Evolutionary conservation across 768 basidiomycete species (phyloP), one percentile per base, ranked within the genome.

Genomic region (Lactifluus volemus): DNA sequence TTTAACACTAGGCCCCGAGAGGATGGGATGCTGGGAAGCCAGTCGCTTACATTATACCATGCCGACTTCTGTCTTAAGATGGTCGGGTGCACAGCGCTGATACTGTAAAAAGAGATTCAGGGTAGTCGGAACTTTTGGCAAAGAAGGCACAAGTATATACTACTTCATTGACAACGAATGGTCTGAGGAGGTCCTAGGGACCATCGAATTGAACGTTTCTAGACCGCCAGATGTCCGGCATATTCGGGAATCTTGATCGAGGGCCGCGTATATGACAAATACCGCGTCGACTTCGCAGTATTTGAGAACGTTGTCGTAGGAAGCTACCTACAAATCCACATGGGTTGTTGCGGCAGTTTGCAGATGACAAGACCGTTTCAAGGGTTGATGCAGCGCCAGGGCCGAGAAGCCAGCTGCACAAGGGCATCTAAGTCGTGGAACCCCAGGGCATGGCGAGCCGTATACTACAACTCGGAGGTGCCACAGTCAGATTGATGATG

Each of bases 201-300:
- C 39, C 41, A 19, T 39, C n/a, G 49, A 14, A n/a, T 32, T 38
- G 36, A 44, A 53, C 60, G 19, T n/a, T 52, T 52, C 51, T 51
- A 45, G 55, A 38, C 57, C 57, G 39, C 51, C 36, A 17, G 44
- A 47, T 52, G 45, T n/a, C 36, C 29, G 45, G 17, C 25, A 29
- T 47, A 30, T 48, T 47, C 48, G 36, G 54, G 19, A 51, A 48
- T 42, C n/a, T 57, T 61, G 55, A 61, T 57, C 44, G 42, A 47
- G 52, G 58, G 14, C 44, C 36, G 45, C 15, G 3, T 29, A 21
- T 15, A 25, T 59, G 44, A 17, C 45, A 47, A 41, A 30, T 45
- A 47, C 52, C 34, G 45, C 58, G 50, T 39, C 47, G 36, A 59
- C 48, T 51, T 32, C 58, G 50, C 44, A 5, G 51, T 30, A 45